Percentiles rank a stretch among this genome's conserved stretches.
Evolutionary conservation across 2,329 filamentous ascomycete species (phyloP).

Genomic region (Aspergillus japonicus): DNA sequence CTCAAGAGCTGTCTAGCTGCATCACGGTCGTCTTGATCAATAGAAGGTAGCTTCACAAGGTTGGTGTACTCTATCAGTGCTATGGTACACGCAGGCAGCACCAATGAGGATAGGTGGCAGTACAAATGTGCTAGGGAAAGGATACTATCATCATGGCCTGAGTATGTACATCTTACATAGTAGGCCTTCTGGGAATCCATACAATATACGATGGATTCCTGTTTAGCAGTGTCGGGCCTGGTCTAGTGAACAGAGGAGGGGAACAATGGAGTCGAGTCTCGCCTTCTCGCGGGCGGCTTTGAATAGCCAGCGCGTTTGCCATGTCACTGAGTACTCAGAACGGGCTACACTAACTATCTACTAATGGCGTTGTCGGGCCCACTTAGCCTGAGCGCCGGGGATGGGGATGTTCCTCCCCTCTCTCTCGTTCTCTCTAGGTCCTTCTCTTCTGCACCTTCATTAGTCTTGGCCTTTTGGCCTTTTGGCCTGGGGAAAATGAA

Average conservation of each 20-base stretch:
- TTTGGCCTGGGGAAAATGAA: no score
- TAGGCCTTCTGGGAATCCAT: no score
- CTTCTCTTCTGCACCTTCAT: no score
- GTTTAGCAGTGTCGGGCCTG: not conserved
- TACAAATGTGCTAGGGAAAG: no score
- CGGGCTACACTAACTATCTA: not conserved
- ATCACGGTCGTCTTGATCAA: not conserved
- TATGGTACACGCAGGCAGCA: not conserved
- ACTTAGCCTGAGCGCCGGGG: slow-evolving; percentile 11
- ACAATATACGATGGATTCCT: no score
- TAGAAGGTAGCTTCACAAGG: not conserved
- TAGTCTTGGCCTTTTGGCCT: no score
- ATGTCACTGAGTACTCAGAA: slow-evolving; percentile 16
- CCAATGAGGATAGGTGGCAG: not conserved
- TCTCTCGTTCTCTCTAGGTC: no score
- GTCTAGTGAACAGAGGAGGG: not conserved
- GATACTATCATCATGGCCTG: no score
- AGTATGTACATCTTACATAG: no score
- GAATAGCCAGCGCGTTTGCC: slow-evolving; percentile 11
- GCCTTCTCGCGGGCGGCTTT: not conserved
- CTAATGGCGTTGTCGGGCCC: slow-evolving; percentile 14
- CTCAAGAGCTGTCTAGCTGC: not conserved
- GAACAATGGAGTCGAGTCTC: slow-evolving; percentile 8
- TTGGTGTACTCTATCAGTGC: not conserved
- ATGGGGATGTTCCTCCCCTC: no score